Evolutionary conservation across 1,284 basidiomycete species (phyloP).

Genomic region (Kwoniella shivajii): DNA sequence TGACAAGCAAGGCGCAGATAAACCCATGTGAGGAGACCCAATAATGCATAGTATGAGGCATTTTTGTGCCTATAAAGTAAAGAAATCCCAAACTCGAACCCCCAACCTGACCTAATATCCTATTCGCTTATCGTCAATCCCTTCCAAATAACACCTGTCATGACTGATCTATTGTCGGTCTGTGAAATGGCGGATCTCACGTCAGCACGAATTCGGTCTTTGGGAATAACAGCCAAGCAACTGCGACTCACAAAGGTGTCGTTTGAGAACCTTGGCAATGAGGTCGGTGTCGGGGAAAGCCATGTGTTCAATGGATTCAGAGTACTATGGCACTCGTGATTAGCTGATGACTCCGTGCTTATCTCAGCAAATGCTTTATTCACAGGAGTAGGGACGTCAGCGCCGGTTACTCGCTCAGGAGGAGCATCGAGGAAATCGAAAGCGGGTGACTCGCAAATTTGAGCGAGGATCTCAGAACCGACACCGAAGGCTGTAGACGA

Average conservation of each 20-base stretch:
- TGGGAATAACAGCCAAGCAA: not conserved
- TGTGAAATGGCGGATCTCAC: not conserved
- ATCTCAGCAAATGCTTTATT: no score
- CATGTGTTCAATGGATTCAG: conserved; percentile 80
- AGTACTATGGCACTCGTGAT: conserved; percentile 65
- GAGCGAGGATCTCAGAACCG: conserved; percentile 95
- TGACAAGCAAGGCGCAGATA: no score
- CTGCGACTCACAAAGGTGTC: conserved; percentile 66
- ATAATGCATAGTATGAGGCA: no score
- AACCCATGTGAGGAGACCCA: no score
- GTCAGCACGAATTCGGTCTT: not conserved
- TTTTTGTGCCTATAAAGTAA: no score
- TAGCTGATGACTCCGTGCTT: no score
- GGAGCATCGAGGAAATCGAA: conserved; percentile 98
- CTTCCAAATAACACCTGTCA: not conserved
- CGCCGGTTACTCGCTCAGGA: conserved; percentile 95
- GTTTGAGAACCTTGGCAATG: conserved; percentile 88
- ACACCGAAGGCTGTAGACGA: conserved; percentile 77
- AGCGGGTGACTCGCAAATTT: conserved; percentile 92
- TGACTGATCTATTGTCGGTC: conserved; percentile 19
- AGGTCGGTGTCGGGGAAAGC: conserved; percentile 88
- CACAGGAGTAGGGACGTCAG: conserved; percentile 92
- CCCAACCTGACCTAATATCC: no score
- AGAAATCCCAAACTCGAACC: no score
- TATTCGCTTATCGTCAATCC: not conserved